Evolutionary conservation across 1,284 basidiomycete genomes (phyloP).

Genomic region (Ganoderma resinaceum): DNA sequence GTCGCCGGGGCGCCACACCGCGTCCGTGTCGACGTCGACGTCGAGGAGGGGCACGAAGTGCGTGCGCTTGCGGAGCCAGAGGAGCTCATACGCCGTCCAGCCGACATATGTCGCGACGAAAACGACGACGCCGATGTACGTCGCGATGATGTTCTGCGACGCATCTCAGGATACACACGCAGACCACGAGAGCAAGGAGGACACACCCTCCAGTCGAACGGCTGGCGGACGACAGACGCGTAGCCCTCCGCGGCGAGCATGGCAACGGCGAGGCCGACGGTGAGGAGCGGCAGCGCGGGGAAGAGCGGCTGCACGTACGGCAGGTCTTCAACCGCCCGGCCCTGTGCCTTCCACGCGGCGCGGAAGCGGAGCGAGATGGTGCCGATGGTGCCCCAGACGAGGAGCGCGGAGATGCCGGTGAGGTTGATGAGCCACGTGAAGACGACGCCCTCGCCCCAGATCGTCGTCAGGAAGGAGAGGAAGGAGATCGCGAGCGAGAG

Average conservation of each 20-base stretch:
- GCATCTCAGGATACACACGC: not conserved
- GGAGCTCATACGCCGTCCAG: conserved; percentile 43
- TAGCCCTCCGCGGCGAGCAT: conserved; percentile 63
- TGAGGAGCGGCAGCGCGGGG: conserved; percentile 52
- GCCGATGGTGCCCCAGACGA: conserved; percentile 70
- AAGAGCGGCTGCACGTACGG: conserved; percentile 57
- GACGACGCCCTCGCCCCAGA: conserved; percentile 61
- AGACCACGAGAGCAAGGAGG: not conserved
- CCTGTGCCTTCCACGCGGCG: conserved; percentile 50
- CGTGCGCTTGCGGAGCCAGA: conserved; percentile 29
- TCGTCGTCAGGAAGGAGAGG: conserved; percentile 60
- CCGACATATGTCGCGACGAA: conserved; percentile 46
- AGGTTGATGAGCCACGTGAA: conserved; percentile 72
- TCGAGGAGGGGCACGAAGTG: conserved; percentile 44
- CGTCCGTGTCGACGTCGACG: conserved; percentile 56
- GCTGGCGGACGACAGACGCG: conserved; percentile 44
- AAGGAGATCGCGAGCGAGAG: conserved; percentile 52
- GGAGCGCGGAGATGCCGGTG: conserved; percentile 72
- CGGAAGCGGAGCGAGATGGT: conserved; percentile 59
- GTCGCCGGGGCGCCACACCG: conserved; percentile 53
- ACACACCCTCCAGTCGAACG: conserved; percentile 44
- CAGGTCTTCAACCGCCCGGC: conserved; percentile 48
- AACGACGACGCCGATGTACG: conserved; percentile 47
- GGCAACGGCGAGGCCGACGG: conserved; percentile 50
- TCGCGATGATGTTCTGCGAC: conserved; percentile 49